Base-by-base conservation (phyloP, 306 rosid genomes). In the Datisca glomerata region DNA sequence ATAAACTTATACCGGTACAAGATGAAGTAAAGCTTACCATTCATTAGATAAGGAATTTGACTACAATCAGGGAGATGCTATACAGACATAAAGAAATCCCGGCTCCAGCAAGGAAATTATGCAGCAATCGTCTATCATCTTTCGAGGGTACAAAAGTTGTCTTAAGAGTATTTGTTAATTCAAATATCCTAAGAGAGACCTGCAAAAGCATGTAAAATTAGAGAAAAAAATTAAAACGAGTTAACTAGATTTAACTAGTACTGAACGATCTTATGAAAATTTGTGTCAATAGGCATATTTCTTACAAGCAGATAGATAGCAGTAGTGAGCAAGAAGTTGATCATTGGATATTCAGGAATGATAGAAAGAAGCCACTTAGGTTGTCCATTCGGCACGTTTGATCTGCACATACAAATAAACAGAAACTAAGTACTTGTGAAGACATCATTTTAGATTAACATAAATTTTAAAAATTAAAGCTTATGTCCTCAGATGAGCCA, bases 291-390 rank as follows among this genome's bases (percentile, higher is more conserved):
- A 31, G n/a, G 7, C 9, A 42, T 48, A 23, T 41, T 53, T 46
- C 78, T 64, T 73, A 91, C 96, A 60, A 91, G 59, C 66, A 81
- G 29, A 60, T 85, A 91, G 44, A 80, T 60, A 27, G 96, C 94
- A 44, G 92, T 84, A 35, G 86, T 80, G 43, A 91, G 93, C 94
- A 80, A 80, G 71, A 91, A 85, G 69, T 91, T 91, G 53, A 91
- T 96, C 81, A 91, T 12, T 3, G 98, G 94, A 66, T 75, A 78
- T 43, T 85, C 84, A 13, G 96, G 98, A 51, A 91, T 73, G 63
- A 91, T n/a, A 36, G 80, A 85, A 61, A 91, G 98, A 71, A 85
- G 96, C 98, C 96, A 84, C 73, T 91, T 91, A 9, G 96, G 98
- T 73, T 91, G 98, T 66, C 98, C 98, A 34, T 91, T 66, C 24